Evolutionary conservation across 2,329 filamentous ascomycete species (phyloP).

Genomic region (Beauveria sp.): DNA sequence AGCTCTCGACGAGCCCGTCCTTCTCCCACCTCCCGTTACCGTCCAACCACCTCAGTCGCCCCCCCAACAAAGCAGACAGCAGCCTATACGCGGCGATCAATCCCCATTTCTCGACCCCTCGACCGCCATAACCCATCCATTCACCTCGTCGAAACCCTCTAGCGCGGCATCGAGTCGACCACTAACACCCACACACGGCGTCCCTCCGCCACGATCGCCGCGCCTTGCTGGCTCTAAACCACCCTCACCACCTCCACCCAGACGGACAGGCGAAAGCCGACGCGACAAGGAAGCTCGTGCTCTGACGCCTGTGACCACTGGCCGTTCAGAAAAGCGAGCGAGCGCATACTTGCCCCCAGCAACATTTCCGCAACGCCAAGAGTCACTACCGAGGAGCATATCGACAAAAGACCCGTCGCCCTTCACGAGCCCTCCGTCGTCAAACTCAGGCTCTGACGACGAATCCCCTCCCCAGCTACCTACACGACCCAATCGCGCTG

Average conservation of each 20-base stretch:
- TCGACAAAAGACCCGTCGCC: conserved; percentile 54
- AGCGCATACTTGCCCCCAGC: conserved; percentile 12
- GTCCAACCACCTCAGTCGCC: conserved; percentile 66
- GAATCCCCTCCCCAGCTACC: conserved; percentile 43
- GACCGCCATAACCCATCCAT: conserved; percentile 32
- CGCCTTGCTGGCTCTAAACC: conserved; percentile 40
- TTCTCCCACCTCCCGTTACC: conserved; percentile 55
- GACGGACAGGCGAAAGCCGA: conserved; percentile 52
- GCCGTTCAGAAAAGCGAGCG: conserved; percentile 18
- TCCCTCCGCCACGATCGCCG: conserved; percentile 34
- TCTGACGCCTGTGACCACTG: background rate
- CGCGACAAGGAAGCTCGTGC: conserved; percentile 36
- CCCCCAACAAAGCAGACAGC: conserved; percentile 38
- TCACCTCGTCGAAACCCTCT: conserved; percentile 38
- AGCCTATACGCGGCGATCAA: conserved; percentile 31
- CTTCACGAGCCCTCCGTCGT: conserved; percentile 72
- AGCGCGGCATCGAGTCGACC: conserved; percentile 46
- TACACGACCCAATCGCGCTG: conserved; percentile 40
- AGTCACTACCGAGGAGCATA: conserved; percentile 13
- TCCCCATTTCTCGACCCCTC: conserved; percentile 42
- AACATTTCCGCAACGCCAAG: conserved; percentile 43
- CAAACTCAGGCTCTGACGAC: conserved; percentile 54
- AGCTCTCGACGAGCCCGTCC: conserved; percentile 20
- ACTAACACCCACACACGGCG: conserved; percentile 40
- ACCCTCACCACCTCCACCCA: conserved; percentile 56